Evolutionary conservation across 1,284 basidiomycete genomes (phyloP).

Genomic region (Waitea zeae): DNA sequence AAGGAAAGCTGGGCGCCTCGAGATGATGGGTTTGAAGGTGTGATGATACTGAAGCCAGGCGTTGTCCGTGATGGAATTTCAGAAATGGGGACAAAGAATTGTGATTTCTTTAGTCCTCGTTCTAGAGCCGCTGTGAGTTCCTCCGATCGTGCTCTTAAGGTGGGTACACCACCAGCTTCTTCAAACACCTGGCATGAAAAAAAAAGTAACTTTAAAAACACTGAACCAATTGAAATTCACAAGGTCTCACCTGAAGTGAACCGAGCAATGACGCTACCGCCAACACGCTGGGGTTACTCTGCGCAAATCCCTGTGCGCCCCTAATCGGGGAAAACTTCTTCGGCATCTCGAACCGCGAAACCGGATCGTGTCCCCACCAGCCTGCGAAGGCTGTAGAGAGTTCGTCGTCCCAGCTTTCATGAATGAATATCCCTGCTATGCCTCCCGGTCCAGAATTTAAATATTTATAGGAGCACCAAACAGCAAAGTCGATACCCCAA

Average conservation of each 20-base stretch:
- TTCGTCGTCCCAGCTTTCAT: conserved; percentile 59
- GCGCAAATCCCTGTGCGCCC: conserved; percentile 91
- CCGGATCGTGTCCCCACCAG: conserved; percentile 92
- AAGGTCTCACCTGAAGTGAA: conserved; percentile 16
- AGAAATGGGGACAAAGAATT: conserved; percentile 36
- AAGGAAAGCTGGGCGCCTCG: conserved; percentile 82
- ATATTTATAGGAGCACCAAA: conserved; percentile 98
- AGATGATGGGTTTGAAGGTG: conserved; percentile 45
- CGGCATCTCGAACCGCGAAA: conserved; percentile 86
- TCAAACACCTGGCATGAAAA: conserved; percentile 55
- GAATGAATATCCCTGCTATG: conserved; percentile 86
- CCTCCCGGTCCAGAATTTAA: conserved; percentile 91
- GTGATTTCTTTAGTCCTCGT: conserved; percentile 37
- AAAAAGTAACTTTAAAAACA: neutral
- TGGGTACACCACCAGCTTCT: conserved; percentile 54
- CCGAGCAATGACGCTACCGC: conserved; percentile 68
- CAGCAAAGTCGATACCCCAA: conserved; percentile 93
- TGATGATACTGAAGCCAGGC: conserved; percentile 68
- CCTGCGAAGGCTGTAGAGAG: conserved; percentile 60
- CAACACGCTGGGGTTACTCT: conserved; percentile 84
- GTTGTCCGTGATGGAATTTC: conserved; percentile 19
- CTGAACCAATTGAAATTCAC: neutral
- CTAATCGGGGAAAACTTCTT: conserved; percentile 65
- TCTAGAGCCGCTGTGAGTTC: conserved; percentile 61
- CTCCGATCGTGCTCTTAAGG: conserved; percentile 53